Conservation (phyloP, 345 rosid species). For the Populus nigra region DNA sequence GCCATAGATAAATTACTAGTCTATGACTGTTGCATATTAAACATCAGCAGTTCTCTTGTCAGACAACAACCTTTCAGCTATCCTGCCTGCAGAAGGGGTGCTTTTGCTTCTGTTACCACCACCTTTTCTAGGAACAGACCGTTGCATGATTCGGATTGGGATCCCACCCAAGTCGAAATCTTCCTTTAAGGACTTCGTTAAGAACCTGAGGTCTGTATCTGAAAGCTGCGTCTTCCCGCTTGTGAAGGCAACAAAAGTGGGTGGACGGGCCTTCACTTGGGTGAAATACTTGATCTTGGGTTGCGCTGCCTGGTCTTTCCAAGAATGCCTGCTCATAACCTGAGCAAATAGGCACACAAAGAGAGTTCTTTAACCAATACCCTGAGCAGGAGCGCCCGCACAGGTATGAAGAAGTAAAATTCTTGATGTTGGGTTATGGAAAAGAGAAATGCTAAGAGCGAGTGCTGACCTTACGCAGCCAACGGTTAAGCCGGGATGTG, state of each 20-base stretch:
- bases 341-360: constrained; percentile 16
- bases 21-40: neutral
- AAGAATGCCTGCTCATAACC: constrained; percentile 96
- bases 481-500: constrained; percentile 85
- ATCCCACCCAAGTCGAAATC: constrained; percentile 91
- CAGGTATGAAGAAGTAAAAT: too few relatives aligned
- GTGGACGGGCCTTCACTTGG: constrained; percentile 98
- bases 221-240: constrained; percentile 61
- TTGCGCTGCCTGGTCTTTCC: constrained; percentile 86
- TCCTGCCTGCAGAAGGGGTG: constrained; percentile 23
- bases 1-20: neutral
- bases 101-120: constrained; percentile 29
- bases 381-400: neutral
- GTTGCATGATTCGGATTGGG: constrained; percentile 86
- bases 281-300: constrained; percentile 94
- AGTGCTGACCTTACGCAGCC: constrained; percentile 73
- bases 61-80: constrained; percentile 40
- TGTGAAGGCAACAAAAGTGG: constrained; percentile 86
- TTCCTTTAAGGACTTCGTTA: constrained; percentile 81
- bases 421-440: neutral
- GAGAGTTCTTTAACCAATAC: neutral
- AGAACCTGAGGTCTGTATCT: constrained; percentile 72
- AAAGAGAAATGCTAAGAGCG: neutral
- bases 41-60: constrained; percentile 47
- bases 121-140: constrained; percentile 36